phyloP scores from a whole-genome alignment of 345 rosid genomes.

The Crucihimalaya himalaica region DNA sequence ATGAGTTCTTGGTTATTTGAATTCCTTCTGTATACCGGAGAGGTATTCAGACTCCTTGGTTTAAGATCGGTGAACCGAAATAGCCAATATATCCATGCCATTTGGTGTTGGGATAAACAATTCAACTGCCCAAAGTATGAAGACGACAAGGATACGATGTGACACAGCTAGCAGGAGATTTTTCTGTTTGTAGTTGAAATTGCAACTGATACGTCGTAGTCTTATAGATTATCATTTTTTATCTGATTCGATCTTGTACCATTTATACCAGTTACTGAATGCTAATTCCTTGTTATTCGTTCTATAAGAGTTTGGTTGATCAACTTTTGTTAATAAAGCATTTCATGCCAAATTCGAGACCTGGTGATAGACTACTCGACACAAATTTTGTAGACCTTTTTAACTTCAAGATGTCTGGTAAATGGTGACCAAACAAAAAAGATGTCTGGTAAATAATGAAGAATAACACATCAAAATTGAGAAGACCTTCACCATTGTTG shows the following conservation, averaged over 20 bases:
- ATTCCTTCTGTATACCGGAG: slow-evolving; percentile 1
- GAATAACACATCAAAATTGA: neutral
- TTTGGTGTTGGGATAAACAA: neutral
- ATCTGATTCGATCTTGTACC: neutral
- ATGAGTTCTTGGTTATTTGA: slow-evolving; percentile 29
- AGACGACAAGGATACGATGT: neutral
- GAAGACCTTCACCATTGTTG: neutral
- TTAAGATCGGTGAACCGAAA: neutral
- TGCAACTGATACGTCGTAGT: neutral
- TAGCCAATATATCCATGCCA: neutral
- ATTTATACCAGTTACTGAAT: neutral
- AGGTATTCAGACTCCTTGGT: neutral
- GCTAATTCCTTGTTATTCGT: neutral
- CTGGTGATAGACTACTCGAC: neutral
- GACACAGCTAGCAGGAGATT: neutral
- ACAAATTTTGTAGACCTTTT: neutral
- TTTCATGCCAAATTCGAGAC: neutral
- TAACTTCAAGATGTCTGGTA: neutral
- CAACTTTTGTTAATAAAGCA: neutral
- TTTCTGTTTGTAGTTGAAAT: neutral
- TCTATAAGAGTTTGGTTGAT: neutral
- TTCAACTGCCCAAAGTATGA: neutral
- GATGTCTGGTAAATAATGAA: neutral
- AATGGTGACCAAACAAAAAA: no score
- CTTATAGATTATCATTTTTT: neutral